Evolutionary conservation across 2,329 filamentous ascomycete species (phyloP).

Genomic region (Aspergillus spinulosporus): DNA sequence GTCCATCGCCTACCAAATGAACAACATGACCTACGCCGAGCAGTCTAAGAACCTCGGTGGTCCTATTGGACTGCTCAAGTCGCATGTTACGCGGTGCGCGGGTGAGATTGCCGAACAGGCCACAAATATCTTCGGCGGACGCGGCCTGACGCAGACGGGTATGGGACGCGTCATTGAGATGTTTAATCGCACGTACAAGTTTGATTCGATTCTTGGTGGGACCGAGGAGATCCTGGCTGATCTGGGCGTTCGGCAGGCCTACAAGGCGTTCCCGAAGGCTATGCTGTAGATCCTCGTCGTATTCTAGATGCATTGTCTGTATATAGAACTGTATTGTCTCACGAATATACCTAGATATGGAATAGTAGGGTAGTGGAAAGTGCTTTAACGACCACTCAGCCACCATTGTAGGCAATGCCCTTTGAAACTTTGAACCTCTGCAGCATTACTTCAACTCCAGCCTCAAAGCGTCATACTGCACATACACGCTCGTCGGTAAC

Average conservation of each 20-base stretch:
- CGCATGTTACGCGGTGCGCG: slow-evolving; percentile 71
- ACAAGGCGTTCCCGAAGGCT: slow-evolving; percentile 81
- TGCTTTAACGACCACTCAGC: too few species aligned
- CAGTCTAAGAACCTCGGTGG: slow-evolving; percentile 75
- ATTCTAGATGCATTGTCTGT: too few species aligned
- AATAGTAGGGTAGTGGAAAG: too few species aligned
- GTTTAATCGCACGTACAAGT: slow-evolving; percentile 84
- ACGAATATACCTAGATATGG: too few species aligned
- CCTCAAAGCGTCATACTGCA: slow-evolving; percentile 66
- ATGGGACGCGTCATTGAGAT: slow-evolving; percentile 83
- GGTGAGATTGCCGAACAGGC: slow-evolving; percentile 83
- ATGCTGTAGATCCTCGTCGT: slow-evolving; percentile 58
- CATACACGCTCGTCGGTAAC: slow-evolving; percentile 57
- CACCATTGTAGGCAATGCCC: too few species aligned
- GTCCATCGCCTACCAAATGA: slow-evolving; percentile 84
- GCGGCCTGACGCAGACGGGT: slow-evolving; percentile 74
- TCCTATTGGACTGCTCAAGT: slow-evolving; percentile 80
- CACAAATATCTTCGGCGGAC: slow-evolving; percentile 82
- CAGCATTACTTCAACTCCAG: slow-evolving; percentile 49
- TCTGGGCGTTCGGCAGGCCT: slow-evolving; percentile 77
- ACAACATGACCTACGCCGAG: slow-evolving; percentile 75
- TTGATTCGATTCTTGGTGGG: slow-evolving; percentile 74
- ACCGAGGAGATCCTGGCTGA: slow-evolving; percentile 82
- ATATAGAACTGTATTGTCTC: too few species aligned
- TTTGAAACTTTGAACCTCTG: too few species aligned